These are phyloP conservation scores for Didymella keratinophila DNA, from an alignment of 2,329 filamentous ascomycete species.

Conservation along the genomic window DNA sequence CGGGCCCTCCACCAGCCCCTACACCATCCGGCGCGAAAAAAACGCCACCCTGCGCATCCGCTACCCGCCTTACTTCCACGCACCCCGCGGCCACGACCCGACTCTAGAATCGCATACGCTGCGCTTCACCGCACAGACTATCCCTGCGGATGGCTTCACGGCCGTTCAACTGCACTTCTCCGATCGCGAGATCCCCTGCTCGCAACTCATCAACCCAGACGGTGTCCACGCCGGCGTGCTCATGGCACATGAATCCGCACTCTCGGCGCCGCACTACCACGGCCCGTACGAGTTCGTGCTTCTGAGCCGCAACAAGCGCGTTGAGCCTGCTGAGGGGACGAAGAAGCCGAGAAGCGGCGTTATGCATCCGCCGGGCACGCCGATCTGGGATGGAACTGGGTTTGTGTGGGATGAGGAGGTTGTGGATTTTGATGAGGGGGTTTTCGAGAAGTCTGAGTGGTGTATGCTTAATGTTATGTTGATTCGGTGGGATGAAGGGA, in stretches of 20 bases:
- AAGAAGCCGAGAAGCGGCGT: conserved; percentile 25
- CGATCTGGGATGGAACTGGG: conserved; percentile 39
- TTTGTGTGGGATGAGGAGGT: conserved; percentile 43
- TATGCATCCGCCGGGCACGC: conserved; percentile 44
- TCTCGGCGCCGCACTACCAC: conserved; percentile 28
- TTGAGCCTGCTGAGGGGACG: conserved; percentile 26
- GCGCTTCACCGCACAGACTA: conserved; percentile 36
- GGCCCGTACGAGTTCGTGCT: conserved; percentile 42
- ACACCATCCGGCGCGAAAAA: conserved; percentile 42
- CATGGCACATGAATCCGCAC: conserved; percentile 39
- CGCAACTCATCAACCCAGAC: conserved; percentile 34
- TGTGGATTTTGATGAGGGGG: conserved; percentile 36
- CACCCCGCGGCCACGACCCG: conserved; percentile 30
- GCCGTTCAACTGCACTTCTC: conserved; percentile 36
- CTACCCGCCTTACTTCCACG: conserved; percentile 40
- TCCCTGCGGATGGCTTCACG: conserved; percentile 38
- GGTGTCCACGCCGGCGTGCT: conserved; percentile 41
- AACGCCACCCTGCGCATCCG: conserved; percentile 31
- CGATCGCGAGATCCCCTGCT: conserved; percentile 33
- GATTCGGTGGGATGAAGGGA: conserved; percentile 38
- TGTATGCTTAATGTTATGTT: conserved; percentile 47
- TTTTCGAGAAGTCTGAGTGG: conserved; percentile 38
- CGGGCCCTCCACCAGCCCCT: conserved; percentile 32
- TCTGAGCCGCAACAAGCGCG: conserved; percentile 39
- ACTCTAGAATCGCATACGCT: conserved; percentile 33